Conservation (phyloP, 345 rosid genomes). For the Brassica juncea region DNA sequence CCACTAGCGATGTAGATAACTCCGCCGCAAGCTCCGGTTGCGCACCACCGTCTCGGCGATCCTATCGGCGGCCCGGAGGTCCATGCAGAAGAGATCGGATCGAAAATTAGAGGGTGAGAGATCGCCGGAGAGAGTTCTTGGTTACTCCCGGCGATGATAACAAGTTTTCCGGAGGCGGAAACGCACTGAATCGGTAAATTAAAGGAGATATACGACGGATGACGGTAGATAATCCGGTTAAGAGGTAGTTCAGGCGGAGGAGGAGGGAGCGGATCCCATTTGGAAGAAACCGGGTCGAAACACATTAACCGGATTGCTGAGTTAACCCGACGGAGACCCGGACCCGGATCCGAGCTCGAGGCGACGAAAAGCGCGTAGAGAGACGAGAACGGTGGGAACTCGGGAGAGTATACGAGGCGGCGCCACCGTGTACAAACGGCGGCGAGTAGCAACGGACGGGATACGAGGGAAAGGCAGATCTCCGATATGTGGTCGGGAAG, state of each 20-base stretch:
- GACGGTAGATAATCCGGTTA: slow-evolving; percentile 48
- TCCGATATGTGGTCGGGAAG: slow-evolving; percentile 57
- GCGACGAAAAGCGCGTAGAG: slow-evolving; percentile 46
- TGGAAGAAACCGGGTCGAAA: slow-evolving; percentile 48
- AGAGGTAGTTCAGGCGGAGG: slow-evolving; percentile 42
- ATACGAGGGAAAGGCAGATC: slow-evolving; percentile 42
- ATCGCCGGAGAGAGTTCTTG: slow-evolving; percentile 50
- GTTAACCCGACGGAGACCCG: background rate
- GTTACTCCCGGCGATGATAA: slow-evolving; percentile 50
- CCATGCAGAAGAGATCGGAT: slow-evolving; percentile 45
- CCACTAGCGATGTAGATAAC: slow-evolving; percentile 57
- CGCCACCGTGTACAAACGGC: slow-evolving; percentile 59
- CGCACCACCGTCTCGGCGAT: slow-evolving; percentile 57
- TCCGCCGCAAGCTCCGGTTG: slow-evolving; percentile 41
- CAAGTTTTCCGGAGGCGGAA: slow-evolving; percentile 44
- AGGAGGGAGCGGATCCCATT: slow-evolving; percentile 51
- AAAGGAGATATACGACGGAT: slow-evolving; percentile 51
- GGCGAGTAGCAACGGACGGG: slow-evolving; percentile 45
- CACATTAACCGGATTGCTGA: slow-evolving; percentile 36
- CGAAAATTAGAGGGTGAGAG: slow-evolving; percentile 48
- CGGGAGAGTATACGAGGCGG: slow-evolving; percentile 52
- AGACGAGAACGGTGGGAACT: slow-evolving; percentile 50
- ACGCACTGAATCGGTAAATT: slow-evolving; percentile 50
- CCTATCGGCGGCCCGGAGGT: slow-evolving; percentile 44
- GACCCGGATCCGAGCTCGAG: slow-evolving; percentile 8